These are phyloP conservation scores for Podospora anserina DNA, from an alignment of 495 filamentous ascomycete species.

Conservation along the genomic window DNA sequence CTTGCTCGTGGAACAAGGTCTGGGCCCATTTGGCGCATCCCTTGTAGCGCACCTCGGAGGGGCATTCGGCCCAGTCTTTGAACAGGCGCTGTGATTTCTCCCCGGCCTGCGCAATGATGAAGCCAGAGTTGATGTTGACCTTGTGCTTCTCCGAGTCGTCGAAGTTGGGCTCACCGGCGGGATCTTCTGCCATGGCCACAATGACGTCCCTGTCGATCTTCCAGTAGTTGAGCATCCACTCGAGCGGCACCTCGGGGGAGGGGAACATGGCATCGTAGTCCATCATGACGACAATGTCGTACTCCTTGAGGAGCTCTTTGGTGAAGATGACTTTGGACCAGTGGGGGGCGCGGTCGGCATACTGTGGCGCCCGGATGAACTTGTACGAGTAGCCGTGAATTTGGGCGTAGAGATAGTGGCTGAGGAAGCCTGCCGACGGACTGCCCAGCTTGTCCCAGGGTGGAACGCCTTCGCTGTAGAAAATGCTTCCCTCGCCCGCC, in stretches of 20 bases:
- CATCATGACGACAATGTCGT: slow-evolving; percentile 49
- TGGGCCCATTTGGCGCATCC: slow-evolving; percentile 30
- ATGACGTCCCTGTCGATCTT: slow-evolving; percentile 40
- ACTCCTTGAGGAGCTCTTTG: slow-evolving; percentile 42
- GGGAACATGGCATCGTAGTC: slow-evolving; percentile 51
- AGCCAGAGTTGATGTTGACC: slow-evolving; percentile 32
- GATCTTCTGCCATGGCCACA: slow-evolving; percentile 46
- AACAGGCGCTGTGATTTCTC: slow-evolving; percentile 29
- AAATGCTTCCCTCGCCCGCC: slow-evolving; percentile 29
- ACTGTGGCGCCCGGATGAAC: slow-evolving; percentile 39
- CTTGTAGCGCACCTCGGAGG: slow-evolving; percentile 27
- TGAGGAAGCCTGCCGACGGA: slow-evolving; percentile 37
- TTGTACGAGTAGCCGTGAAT: slow-evolving; percentile 57
- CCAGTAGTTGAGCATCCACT: slow-evolving; percentile 57
- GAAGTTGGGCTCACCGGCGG: slow-evolving; percentile 23
- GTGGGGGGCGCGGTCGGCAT: slow-evolving; percentile 39
- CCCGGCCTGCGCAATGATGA: slow-evolving; percentile 32
- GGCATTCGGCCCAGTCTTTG: slow-evolving; percentile 34
- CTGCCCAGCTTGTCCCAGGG: slow-evolving; percentile 22
- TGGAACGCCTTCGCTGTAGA: slow-evolving; percentile 22
- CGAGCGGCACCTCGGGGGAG: slow-evolving; percentile 48
- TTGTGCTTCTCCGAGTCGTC: slow-evolving; percentile 15
- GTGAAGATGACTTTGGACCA: slow-evolving; percentile 52
- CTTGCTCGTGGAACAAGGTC: slow-evolving; percentile 30
- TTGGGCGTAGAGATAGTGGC: slow-evolving; percentile 44